These are phyloP conservation scores for Dissophora globulifera DNA, from an alignment of 192 early-diverging fungal genomes.

Conservation along the genomic window DNA sequence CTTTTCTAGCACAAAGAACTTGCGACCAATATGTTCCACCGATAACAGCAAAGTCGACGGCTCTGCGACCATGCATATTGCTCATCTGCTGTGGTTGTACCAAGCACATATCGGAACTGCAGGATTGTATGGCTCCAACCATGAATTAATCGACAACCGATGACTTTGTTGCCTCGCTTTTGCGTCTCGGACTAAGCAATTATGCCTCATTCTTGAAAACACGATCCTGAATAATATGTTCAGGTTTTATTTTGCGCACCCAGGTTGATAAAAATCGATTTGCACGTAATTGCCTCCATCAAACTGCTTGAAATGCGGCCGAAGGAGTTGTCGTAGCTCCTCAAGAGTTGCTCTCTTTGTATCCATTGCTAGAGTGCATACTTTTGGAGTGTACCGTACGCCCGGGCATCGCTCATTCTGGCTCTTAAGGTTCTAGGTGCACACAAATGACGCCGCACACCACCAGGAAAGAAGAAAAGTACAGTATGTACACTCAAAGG, in stretches of 20 bases:
- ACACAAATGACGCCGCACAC: no score
- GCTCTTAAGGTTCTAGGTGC: no score
- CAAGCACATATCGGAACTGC: slow-evolving; percentile 1
- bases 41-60: slow-evolving; percentile 12
- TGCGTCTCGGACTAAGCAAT: neutral
- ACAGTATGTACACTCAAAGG: no score
- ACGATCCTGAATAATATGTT: no score
- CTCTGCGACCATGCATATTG: slow-evolving; percentile 9
- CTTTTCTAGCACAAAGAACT: slow-evolving; percentile 7
- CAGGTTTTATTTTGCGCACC: neutral
- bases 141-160: slow-evolving; percentile 8
- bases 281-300: slow-evolving; percentile 9
- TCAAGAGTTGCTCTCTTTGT: slow-evolving; percentile 12
- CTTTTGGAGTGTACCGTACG: no score
- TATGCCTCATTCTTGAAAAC: slow-evolving; percentile 9
- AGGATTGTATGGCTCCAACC: slow-evolving; percentile 2
- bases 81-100: slow-evolving; percentile 12
- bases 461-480: no score
- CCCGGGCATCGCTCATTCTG: no score
- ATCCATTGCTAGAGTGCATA: no score
- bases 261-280: neutral
- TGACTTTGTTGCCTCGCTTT: slow-evolving; percentile 1
- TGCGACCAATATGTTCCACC: neutral
- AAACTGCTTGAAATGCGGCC: slow-evolving; percentile 4
- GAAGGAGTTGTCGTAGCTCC: slow-evolving; percentile 15